phyloP scores from a whole-genome alignment of 306 rosid genomes.

The cucumber (Cucumis sativus) region Cucumber_9930_V3 NC_026660.2:29592501-29593000 shows the following conservation, averaged over 20 bases:
- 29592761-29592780: constrained; percentile 58
- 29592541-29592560: constrained; percentile 91
- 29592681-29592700: constrained; percentile 91
- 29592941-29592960: neutral
- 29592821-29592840: constrained; percentile 10
- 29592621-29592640: neutral
- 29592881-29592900: constrained; percentile 17
- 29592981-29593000: neutral
- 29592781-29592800: constrained; percentile 57
- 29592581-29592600: neutral
- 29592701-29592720: constrained; percentile 90
- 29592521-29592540: constrained; percentile 93
- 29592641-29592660: constrained; percentile 38
- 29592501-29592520: constrained; percentile 71
- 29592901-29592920: neutral
- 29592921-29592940: constrained; percentile 3
- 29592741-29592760: constrained; percentile 63
- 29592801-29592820: constrained; percentile 72
- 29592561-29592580: constrained; percentile 97
- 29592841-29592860: constrained; percentile 41
- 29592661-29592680: constrained; percentile 93
- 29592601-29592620: neutral
- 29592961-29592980: neutral
- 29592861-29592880: constrained; percentile 18
- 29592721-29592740: constrained; percentile 76